Evolutionary conservation across 2,329 filamentous ascomycete genomes (phyloP).

Genomic region (Colletotrichum chlorophyti): DNA sequence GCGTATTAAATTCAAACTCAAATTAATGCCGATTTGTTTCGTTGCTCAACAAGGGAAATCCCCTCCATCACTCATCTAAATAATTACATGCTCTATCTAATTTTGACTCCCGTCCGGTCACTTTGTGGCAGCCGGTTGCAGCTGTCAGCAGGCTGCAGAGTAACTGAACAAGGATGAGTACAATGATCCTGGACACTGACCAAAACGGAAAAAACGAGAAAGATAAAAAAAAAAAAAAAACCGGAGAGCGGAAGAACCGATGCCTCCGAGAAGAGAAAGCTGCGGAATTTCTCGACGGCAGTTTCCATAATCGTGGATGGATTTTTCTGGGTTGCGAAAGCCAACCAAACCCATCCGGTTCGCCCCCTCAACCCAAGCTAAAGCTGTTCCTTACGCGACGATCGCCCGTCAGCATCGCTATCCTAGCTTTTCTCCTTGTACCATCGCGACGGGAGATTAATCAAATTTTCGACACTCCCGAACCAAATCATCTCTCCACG

Average conservation of each 20-base stretch:
- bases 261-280: background rate
- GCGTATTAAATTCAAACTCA: constrained; percentile 10
- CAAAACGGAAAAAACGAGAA: background rate
- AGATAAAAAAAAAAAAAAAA: background rate
- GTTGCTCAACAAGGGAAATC: background rate
- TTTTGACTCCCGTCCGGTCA: no score
- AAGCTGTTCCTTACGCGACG: constrained; percentile 12
- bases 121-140: background rate
- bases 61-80: no score
- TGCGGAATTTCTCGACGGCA: constrained; percentile 29
- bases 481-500: background rate
- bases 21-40: background rate
- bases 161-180: background rate
- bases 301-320: constrained; percentile 14
- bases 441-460: background rate
- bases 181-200: background rate
- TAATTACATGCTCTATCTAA: no score
- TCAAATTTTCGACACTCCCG: background rate
- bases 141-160: background rate
- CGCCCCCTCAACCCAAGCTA: constrained; percentile 1
- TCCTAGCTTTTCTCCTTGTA: background rate
- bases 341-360: background rate
- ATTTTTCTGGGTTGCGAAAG: constrained; percentile 18
- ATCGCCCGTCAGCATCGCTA: constrained; percentile 12
- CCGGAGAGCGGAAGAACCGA: no score